phyloP scores from a whole-genome alignment of 306 rosid species.

The Sindora glabra region DNA sequence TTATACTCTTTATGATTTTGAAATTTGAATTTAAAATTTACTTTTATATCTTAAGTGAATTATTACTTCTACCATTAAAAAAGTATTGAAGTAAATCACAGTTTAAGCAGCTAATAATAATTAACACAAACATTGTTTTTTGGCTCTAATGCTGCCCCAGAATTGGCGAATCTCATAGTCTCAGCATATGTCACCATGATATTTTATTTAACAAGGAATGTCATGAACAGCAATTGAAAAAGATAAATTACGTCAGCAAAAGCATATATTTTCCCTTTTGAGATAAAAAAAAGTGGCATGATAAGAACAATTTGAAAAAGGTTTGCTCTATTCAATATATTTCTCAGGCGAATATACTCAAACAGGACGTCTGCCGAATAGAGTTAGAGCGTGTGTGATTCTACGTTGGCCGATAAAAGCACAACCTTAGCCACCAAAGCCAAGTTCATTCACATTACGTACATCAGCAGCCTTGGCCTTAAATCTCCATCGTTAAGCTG shows the following conservation, averaged over 20 bases:
- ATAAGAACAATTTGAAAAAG: background rate
- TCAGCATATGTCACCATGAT: no score
- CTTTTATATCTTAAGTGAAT: no score
- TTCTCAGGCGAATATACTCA: background rate
- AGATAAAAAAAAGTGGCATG: background rate
- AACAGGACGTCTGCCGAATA: background rate
- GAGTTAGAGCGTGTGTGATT: background rate
- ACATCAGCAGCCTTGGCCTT: background rate
- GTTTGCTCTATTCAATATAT: background rate
- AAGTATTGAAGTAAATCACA: background rate
- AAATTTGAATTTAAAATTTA: no score
- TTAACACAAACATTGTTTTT: background rate
- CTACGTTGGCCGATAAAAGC: background rate
- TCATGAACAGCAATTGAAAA: no score
- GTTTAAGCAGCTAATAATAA: background rate
- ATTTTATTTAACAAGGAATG: no score
- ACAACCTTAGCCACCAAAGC: conserved; percentile 1
- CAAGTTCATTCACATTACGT: conserved; percentile 5
- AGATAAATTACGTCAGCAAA: no score
- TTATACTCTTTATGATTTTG: no score
- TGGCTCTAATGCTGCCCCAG: background rate
- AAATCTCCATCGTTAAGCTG: conserved; percentile 17
- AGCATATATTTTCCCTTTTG: no score
- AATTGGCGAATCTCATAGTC: conserved; percentile 4
- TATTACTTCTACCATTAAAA: no score